phyloP scores from a whole-genome alignment of 768 basidiomycete genomes.

The Austroboletus festivus region DNA sequence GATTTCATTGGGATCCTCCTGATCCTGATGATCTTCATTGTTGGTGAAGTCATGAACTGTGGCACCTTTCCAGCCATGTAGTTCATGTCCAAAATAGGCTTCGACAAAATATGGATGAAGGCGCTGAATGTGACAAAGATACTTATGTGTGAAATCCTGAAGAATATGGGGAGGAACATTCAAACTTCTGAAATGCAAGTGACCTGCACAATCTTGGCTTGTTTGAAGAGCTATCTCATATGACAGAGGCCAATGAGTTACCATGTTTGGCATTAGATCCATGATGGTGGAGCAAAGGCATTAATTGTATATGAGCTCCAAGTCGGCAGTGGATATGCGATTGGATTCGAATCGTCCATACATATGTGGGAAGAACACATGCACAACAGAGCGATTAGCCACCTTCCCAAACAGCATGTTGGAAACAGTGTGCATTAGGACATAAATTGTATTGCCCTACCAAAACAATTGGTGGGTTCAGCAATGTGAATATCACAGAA shows the following conservation, averaged over 20 bases:
- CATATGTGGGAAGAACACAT: constrained; percentile 1
- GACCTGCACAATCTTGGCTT: not conserved
- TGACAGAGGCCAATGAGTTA: not conserved
- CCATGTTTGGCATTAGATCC: not conserved
- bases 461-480: too few species aligned
- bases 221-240: not conserved
- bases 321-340: not conserved
- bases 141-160: not conserved
- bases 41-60: not conserved
- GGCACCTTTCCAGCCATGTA: not conserved
- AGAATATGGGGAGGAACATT: not conserved
- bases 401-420: constrained; percentile 5
- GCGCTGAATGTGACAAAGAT: not conserved
- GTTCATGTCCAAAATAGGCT: not conserved
- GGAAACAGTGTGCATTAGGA: not conserved
- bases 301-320: not conserved
- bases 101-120: not conserved
- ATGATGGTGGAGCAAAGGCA: not conserved
- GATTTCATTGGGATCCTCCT: too few species aligned
- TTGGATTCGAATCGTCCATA: not conserved
- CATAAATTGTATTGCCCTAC: too few species aligned
- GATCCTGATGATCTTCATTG: not conserved
- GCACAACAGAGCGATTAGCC: fast-evolving
- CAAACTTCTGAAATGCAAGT: not conserved
- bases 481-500: too few species aligned